A percentile compares a stretch with the other conserved stretches of the same genome.
These are phyloP conservation scores for Coemansia aciculifera DNA, from an alignment of 192 early-diverging fungal genomes.

Conservation along the genomic window DNA sequence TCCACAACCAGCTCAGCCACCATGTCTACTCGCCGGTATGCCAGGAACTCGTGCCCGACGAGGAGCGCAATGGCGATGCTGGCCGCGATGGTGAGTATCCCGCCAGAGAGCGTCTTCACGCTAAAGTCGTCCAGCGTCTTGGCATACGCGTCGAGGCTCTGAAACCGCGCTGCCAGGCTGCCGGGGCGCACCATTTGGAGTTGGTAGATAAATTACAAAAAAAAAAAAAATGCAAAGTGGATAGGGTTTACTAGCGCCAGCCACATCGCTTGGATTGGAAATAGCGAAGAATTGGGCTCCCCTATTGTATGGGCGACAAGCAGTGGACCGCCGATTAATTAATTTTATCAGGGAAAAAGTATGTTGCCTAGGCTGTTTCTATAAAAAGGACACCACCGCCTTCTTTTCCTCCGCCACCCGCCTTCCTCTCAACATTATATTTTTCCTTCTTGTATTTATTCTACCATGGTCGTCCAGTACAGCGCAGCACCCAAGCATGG, in stretches of 20 bases:
- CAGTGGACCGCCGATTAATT: neutral
- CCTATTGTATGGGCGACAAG: too few species aligned
- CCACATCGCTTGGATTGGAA: neutral
- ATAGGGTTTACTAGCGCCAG: neutral
- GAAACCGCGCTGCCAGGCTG: slow-evolving; percentile 40
- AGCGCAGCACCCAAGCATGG: slow-evolving; percentile 16
- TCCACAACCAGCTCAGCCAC: slow-evolving; percentile 81
- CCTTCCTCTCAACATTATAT: neutral
- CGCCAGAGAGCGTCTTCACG: slow-evolving; percentile 77
- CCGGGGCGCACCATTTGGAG: slow-evolving; percentile 9
- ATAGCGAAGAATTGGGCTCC: neutral
- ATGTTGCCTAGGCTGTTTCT: neutral
- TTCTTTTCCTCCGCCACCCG: neutral
- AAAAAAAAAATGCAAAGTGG: neutral
- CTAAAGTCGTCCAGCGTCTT: slow-evolving; percentile 97
- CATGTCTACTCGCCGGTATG: slow-evolving; percentile 69
- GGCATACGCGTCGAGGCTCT: slow-evolving; percentile 84
- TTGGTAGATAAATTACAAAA: neutral
- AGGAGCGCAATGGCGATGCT: slow-evolving; percentile 72
- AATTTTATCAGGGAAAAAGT: neutral
- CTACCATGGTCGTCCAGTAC: slow-evolving; percentile 50
- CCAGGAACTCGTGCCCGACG: slow-evolving; percentile 79
- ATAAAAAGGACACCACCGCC: too few species aligned
- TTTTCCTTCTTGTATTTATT: neutral
- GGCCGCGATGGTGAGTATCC: slow-evolving; percentile 80